Evolutionary conservation across 306 rosid genomes (phyloP).

Genomic region (Cyclanthera cordifolia): DNA sequence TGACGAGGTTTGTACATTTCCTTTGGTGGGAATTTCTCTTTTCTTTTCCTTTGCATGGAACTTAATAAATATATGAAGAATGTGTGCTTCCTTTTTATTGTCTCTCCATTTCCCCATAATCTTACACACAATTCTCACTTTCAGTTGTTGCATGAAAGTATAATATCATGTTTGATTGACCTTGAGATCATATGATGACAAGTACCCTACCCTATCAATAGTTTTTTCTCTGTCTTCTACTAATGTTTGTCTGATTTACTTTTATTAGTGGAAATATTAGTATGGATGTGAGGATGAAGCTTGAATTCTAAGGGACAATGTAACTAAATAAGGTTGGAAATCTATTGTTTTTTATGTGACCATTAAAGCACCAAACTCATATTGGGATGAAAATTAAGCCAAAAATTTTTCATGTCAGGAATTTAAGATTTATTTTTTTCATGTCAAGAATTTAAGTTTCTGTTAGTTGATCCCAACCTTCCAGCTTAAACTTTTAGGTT

Average conservation of each 20-base stretch:
- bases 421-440: background rate
- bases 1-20: conserved; percentile 54
- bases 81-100: background rate
- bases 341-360: background rate
- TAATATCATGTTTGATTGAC: background rate
- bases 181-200: background rate
- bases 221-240: background rate
- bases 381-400: background rate
- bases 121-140: background rate
- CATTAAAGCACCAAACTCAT: background rate
- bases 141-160: background rate
- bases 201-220: background rate
- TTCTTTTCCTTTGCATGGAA: background rate
- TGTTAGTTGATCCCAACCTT: too few species aligned
- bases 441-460: background rate
- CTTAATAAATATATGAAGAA: background rate
- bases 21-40: background rate
- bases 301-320: background rate
- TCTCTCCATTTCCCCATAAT: background rate
- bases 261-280: background rate
- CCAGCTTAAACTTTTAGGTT: too few species aligned
- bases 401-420: background rate
- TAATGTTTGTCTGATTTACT: background rate
- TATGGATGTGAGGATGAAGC: background rate
- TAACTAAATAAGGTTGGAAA: conserved; percentile 1